Conservation (phyloP, 2,329 filamentous ascomycete genomes). For the Spiromastix sp. region DNA sequence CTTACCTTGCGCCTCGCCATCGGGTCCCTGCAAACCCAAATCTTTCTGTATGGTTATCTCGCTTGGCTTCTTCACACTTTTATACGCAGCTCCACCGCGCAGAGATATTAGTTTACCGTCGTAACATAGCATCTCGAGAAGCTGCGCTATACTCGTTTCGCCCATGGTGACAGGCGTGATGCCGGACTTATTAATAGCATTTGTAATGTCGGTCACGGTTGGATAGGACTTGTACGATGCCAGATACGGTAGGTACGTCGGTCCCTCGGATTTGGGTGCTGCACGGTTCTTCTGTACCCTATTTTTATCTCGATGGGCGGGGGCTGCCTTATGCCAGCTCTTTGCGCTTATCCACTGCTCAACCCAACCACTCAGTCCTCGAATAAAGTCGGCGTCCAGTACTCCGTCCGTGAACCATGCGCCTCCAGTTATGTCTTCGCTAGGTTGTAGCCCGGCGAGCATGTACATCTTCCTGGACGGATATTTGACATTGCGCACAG, state of each 20-base stretch:
- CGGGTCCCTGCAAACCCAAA: constrained; percentile 22
- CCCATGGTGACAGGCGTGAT: constrained; percentile 60
- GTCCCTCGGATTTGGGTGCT: constrained; percentile 18
- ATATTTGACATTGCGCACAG: constrained; percentile 84
- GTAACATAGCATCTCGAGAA: constrained; percentile 80
- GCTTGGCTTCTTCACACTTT: constrained; percentile 31
- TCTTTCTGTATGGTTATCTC: constrained; percentile 22
- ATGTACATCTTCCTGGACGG: constrained; percentile 95
- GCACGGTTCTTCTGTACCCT: constrained; percentile 29
- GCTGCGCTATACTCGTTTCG: constrained; percentile 69
- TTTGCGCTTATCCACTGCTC: constrained; percentile 61
- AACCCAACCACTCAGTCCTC: constrained; percentile 61
- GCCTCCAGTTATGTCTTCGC: constrained; percentile 83
- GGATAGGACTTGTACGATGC: constrained; percentile 68
- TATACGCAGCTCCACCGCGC: constrained; percentile 41
- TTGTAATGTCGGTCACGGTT: constrained; percentile 66
- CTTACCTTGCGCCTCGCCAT: constrained; percentile 21
- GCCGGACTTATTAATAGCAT: constrained; percentile 56
- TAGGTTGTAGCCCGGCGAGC: constrained; percentile 71
- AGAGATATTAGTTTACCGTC: constrained; percentile 69
- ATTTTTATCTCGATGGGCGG: constrained; percentile 28
- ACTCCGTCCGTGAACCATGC: constrained; percentile 91
- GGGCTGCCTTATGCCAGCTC: constrained; percentile 52
- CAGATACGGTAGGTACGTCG: constrained; percentile 40
- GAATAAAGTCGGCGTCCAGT: constrained; percentile 80